A percentile compares a stretch with the other conserved stretches of the same genome.
phyloP scores from a whole-genome alignment of 2,329 filamentous ascomycete genomes.

The Pseudogymnoascus verrucosus region DNA sequence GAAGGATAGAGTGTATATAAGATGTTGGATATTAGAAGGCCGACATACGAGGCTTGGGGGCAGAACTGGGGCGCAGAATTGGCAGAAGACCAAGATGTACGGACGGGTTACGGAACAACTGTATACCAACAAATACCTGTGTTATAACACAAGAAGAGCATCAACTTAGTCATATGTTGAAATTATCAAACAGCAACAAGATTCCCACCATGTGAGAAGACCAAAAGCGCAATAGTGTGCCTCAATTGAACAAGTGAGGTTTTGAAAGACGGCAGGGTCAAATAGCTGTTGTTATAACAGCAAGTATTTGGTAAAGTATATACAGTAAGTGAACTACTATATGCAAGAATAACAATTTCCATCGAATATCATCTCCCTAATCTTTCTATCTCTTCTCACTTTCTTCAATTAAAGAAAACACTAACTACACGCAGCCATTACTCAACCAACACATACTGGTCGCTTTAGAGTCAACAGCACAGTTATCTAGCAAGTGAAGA shows the following conservation, averaged over 20 bases:
- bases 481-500: conserved; percentile 22
- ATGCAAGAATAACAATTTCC: conserved; percentile 6
- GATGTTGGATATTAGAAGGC: background rate
- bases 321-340: conserved; percentile 7
- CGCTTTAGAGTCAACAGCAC: background rate
- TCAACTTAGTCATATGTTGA: background rate
- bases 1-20: background rate
- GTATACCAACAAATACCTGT: conserved; percentile 3
- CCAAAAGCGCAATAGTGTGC: background rate
- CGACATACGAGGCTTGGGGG: background rate
- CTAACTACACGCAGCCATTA: background rate
- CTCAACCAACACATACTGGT: background rate
- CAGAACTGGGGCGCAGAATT: background rate
- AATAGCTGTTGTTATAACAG: background rate
- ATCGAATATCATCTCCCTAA: background rate
- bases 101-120: background rate
- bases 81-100: background rate
- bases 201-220: background rate
- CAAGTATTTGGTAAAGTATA: background rate
- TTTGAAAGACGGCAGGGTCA: background rate
- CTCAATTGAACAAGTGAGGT: background rate
- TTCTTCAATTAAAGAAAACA: background rate
- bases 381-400: background rate
- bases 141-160: background rate
- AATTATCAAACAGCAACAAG: background rate